These are phyloP conservation scores for Rhinocladiella similis DNA, from an alignment of 2,329 filamentous ascomycete genomes.

Conservation along the genomic window DNA sequence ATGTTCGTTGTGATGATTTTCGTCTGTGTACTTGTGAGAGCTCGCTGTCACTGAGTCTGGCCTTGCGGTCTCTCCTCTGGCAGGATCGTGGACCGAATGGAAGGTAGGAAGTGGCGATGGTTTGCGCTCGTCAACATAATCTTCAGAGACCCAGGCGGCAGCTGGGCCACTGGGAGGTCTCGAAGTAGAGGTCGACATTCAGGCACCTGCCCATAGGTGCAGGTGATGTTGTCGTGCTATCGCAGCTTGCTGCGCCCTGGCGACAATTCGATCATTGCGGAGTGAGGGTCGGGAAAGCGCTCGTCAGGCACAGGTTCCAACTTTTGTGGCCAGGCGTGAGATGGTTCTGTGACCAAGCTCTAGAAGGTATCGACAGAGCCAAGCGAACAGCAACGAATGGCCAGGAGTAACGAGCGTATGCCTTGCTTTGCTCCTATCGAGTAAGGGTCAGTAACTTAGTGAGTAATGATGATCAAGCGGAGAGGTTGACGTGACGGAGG, in stretches of 20 bases:
- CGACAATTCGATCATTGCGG: constrained; percentile 17
- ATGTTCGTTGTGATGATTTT: constrained; percentile 9
- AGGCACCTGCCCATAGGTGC: constrained; percentile 25
- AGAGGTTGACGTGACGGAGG: background rate
- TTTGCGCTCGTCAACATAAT: constrained; percentile 7
- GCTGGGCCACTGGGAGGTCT: constrained; percentile 12
- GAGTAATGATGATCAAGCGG: background rate
- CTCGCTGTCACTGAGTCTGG: constrained; percentile 15
- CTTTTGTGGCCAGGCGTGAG: background rate
- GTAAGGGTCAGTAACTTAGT: background rate
- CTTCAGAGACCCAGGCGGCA: constrained; percentile 12
- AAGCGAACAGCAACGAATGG: background rate
- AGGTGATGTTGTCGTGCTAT: constrained; percentile 19
- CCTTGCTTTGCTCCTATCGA: no score
- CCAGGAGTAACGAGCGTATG: background rate
- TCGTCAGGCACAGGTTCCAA: no score
- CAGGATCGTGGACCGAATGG: constrained; percentile 16
- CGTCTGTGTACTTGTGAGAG: constrained; percentile 9
- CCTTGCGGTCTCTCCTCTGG: constrained; percentile 14
- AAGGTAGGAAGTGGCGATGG: constrained; percentile 20
- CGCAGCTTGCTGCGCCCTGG: constrained; percentile 22
- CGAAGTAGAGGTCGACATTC: constrained; percentile 22
- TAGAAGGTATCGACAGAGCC: background rate
- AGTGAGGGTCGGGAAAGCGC: background rate
- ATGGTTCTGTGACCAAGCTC: background rate